Conservation (phyloP, 352 stramenopile genomes). For the Hyaloperonospora brassicae region DNA sequence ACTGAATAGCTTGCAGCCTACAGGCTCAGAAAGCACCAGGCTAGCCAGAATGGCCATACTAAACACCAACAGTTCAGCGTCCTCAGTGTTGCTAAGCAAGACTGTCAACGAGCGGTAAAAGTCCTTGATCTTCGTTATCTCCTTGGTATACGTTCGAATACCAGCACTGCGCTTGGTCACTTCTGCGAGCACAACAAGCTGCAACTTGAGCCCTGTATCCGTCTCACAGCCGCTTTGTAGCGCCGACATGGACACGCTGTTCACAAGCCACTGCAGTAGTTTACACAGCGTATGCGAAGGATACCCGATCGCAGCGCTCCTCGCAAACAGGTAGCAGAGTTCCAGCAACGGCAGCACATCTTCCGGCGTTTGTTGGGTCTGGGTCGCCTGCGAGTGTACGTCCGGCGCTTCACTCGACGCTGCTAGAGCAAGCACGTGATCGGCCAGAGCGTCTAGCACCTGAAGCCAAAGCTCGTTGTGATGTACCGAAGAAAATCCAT, state of each 20-base stretch:
- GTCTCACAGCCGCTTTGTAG: slow-evolving; percentile 36
- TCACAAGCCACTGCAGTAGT: slow-evolving; percentile 56
- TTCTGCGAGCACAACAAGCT: slow-evolving; percentile 59
- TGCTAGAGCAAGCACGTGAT: slow-evolving; percentile 34
- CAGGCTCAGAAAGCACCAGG: slow-evolving; percentile 58
- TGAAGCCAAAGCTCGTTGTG: slow-evolving; percentile 39
- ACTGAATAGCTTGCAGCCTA: slow-evolving; percentile 77
- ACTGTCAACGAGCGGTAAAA: slow-evolving; percentile 77
- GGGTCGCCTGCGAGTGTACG: slow-evolving; percentile 22
- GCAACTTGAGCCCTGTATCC: slow-evolving; percentile 49
- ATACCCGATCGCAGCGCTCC: slow-evolving; percentile 52
- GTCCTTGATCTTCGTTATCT: slow-evolving; percentile 74
- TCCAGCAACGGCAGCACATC: slow-evolving; percentile 48
- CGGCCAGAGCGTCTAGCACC: slow-evolving; percentile 51
- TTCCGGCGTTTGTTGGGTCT: slow-evolving; percentile 20
- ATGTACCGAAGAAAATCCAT: slow-evolving; percentile 37
- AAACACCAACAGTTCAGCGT: slow-evolving; percentile 63
- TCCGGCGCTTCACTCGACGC: slow-evolving; percentile 5
- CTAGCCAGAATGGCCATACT: slow-evolving; percentile 70
- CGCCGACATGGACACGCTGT: slow-evolving; percentile 35
- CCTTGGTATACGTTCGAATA: slow-evolving; percentile 67
- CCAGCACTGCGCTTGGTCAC: slow-evolving; percentile 64
- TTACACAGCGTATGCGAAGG: slow-evolving; percentile 62
- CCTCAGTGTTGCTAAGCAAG: slow-evolving; percentile 71
- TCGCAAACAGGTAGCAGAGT: slow-evolving; percentile 47